Conservation (phyloP, 106 monocot genomes). For the Chionographis japonica region DNA sequence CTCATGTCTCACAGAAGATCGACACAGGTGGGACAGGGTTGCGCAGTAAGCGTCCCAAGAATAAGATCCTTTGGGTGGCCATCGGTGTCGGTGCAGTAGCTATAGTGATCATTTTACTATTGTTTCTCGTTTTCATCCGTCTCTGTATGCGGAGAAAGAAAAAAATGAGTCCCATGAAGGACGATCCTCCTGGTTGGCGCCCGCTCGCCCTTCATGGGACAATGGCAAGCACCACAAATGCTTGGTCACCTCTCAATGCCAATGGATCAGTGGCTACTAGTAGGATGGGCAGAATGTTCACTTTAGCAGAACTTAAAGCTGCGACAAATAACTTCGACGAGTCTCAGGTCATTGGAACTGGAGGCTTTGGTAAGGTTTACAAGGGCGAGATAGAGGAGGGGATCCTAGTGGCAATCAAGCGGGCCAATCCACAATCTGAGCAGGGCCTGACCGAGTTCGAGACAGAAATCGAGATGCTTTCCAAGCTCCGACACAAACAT, state of each 20-base stretch:
- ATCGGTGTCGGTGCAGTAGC: conserved; percentile 25
- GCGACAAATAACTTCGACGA: conserved; percentile 83
- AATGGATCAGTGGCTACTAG: conserved; percentile 13
- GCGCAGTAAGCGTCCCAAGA: conserved; percentile 4
- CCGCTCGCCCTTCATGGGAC: conserved; percentile 54
- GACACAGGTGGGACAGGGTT: background rate
- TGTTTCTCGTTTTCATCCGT: conserved; percentile 22
- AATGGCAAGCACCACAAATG: conserved; percentile 54
- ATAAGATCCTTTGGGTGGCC: conserved; percentile 18
- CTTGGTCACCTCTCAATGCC: conserved; percentile 10
- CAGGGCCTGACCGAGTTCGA: conserved; percentile 87
- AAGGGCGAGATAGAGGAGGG: conserved; percentile 66
- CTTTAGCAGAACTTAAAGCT: conserved; percentile 44
- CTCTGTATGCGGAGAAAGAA: conserved; percentile 23
- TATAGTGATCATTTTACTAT: conserved; percentile 16
- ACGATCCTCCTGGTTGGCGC: conserved; percentile 54
- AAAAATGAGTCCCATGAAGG: conserved; percentile 14
- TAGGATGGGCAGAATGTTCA: conserved; percentile 59
- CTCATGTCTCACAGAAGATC: conserved; percentile 25
- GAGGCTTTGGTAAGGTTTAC: conserved; percentile 92
- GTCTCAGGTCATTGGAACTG: conserved; percentile 62
- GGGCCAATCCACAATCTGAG: conserved; percentile 54
- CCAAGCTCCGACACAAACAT: conserved; percentile 81
- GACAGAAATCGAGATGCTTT: conserved; percentile 84
- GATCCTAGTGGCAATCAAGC: conserved; percentile 63